Conservation (phyloP, 2,329 filamentous ascomycete genomes). For the Bipolaris oryzae region DNA sequence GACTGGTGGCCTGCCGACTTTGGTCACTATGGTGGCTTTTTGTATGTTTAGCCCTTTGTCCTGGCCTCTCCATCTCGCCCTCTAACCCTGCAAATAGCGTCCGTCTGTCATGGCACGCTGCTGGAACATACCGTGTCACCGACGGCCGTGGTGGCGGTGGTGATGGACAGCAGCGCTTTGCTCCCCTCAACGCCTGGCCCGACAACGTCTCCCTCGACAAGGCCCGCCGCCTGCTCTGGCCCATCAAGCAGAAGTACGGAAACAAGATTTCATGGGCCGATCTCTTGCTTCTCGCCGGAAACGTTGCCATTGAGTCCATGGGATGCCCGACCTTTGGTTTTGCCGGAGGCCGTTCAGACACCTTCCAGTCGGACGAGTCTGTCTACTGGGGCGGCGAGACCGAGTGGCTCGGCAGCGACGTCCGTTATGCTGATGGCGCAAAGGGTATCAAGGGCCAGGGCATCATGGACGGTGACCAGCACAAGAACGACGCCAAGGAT, state of each 20-base stretch:
- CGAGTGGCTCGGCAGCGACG: conserved; percentile 76
- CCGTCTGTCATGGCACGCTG: conserved; percentile 81
- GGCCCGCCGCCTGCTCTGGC: conserved; percentile 78
- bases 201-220: conserved; percentile 81
- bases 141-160: conserved; percentile 79
- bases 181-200: conserved; percentile 81
- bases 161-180: conserved; percentile 77
- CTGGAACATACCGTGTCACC: conserved; percentile 76
- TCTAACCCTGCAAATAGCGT: conserved; percentile 50
- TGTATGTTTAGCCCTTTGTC: conserved; percentile 45
- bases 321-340: conserved; percentile 77
- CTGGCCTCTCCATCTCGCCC: background rate
- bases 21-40: conserved; percentile 80
- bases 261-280: conserved; percentile 84
- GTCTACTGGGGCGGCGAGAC: conserved; percentile 78
- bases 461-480: conserved; percentile 42
- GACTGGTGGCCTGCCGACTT: conserved; percentile 84
- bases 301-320: conserved; percentile 79
- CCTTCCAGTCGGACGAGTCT: conserved; percentile 76
- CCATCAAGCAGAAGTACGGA: conserved; percentile 84
- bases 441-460: conserved; percentile 54
- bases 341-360: conserved; percentile 72
- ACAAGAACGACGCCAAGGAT: conserved; percentile 37
- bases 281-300: conserved; percentile 72
- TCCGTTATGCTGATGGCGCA: conserved; percentile 65